These are phyloP conservation scores for Rhodosporidiobolus odoratus DNA, from an alignment of 768 basidiomycete species.

Conservation along the genomic window DNA sequence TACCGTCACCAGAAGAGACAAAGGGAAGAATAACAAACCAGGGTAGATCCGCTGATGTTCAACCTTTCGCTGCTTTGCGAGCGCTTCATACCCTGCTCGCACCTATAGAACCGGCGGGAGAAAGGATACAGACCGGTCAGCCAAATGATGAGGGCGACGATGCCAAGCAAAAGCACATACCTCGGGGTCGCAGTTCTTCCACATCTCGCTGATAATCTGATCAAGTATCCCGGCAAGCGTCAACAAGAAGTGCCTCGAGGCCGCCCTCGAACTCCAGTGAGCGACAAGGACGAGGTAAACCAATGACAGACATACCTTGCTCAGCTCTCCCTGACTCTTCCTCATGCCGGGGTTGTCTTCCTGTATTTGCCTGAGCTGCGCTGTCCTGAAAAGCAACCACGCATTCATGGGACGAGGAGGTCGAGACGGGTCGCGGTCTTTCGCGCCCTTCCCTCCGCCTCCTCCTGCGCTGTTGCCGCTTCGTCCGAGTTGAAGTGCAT, in stretches of 20 bases:
- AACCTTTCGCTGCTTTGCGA: conserved; percentile 14
- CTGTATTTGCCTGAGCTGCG: conserved; percentile 19
- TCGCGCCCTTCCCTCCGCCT: too few species aligned
- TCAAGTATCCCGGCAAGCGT: too few species aligned
- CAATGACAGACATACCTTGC: conserved; percentile 11
- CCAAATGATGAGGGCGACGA: background rate
- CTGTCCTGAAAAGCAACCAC: conserved; percentile 27
- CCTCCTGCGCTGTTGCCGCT: too few species aligned
- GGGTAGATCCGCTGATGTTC: conserved; percentile 21
- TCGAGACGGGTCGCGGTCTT: background rate
- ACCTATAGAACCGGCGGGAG: background rate
- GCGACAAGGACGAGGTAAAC: background rate
- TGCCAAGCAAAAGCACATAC: background rate
- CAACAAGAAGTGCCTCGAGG: too few species aligned
- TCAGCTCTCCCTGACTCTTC: conserved; percentile 22
- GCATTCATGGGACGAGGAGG: conserved; percentile 30
- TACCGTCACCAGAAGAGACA: background rate
- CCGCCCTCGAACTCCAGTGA: too few species aligned
- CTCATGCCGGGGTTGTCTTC: conserved; percentile 8
- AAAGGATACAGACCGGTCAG: background rate
- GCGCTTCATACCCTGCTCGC: conserved; percentile 3
- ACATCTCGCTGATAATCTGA: conserved; percentile 27
- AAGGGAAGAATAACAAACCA: background rate
- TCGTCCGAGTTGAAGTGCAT: too few species aligned
- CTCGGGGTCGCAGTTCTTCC: conserved; percentile 4